These are phyloP conservation scores for Conidiobolus incongruus DNA, from an alignment of 371 early-diverging fungal species.

Conservation along the genomic window DNA sequence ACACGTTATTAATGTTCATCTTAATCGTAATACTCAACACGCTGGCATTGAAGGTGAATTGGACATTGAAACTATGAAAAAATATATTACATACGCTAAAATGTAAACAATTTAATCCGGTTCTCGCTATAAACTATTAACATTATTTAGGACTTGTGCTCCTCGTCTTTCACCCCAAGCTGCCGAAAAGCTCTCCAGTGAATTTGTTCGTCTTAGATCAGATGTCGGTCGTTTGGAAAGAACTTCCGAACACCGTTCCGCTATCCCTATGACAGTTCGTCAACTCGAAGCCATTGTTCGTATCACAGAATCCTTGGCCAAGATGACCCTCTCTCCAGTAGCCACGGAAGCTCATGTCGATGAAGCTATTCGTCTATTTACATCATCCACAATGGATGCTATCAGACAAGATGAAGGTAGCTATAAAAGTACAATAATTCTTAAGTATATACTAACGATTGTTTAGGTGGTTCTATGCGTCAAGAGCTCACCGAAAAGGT, in stretches of 20 bases:
- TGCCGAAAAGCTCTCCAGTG: constrained; percentile 73
- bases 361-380: constrained; percentile 97
- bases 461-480: not conserved
- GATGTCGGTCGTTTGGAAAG: constrained; percentile 65
- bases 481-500: constrained; percentile 19
- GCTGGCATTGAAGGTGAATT: constrained; percentile 42
- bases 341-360: constrained; percentile 88
- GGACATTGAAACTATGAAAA: constrained; percentile 76
- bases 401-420: constrained; percentile 53
- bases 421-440: too few species aligned
- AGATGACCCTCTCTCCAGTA: constrained; percentile 77
- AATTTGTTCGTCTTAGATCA: constrained; percentile 85
- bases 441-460: not conserved
- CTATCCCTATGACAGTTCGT: constrained; percentile 98
- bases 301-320: constrained; percentile 97
- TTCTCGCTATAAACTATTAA: not conserved
- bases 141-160: constrained; percentile 52
- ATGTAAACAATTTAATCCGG: constrained; percentile 18
- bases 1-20: constrained; percentile 84
- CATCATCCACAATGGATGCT: constrained; percentile 95
- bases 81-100: constrained; percentile 88
- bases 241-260: constrained; percentile 43
- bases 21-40: constrained; percentile 39
- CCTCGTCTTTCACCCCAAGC: constrained; percentile 76
- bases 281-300: constrained; percentile 99